Percentiles rank a stretch among this genome's conserved stretches.
phyloP scores from a whole-genome alignment of 208 protist species.

The Acanthamoeba royreba region DNA sequence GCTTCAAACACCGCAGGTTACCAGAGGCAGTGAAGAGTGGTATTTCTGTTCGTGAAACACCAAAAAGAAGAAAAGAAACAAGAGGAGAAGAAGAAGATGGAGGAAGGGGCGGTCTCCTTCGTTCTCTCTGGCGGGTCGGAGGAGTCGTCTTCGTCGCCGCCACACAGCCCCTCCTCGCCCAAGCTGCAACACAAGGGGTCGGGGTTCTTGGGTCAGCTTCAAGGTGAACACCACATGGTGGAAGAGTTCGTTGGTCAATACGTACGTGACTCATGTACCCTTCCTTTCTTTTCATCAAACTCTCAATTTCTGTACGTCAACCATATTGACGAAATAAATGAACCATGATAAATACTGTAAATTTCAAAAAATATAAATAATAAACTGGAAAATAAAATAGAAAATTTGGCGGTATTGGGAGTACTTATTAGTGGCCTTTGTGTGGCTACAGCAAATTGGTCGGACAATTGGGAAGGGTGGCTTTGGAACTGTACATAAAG shows the following conservation, averaged over 20 bases:
- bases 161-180: not conserved
- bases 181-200: not conserved
- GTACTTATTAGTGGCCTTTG: too few relatives aligned
- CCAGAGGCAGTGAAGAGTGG: too few relatives aligned
- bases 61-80: not conserved
- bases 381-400: too few relatives aligned
- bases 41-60: too few relatives aligned
- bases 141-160: not conserved
- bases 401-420: too few relatives aligned
- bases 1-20: too few relatives aligned
- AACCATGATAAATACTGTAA: too few relatives aligned
- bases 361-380: too few relatives aligned
- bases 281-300: too few relatives aligned
- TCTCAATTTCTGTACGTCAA: too few relatives aligned
- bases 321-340: too few relatives aligned
- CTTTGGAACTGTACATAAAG: constrained; percentile 78
- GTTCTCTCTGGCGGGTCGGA: not conserved
- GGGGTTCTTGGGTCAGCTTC: not conserved
- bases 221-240: not conserved
- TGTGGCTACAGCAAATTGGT: constrained; percentile 41
- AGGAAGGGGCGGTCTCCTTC: not conserved
- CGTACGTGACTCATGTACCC: too few relatives aligned
- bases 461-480: constrained; percentile 70
- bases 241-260: not conserved
- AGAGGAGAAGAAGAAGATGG: not conserved